Evolutionary conservation across 192 early-diverging fungal genomes (phyloP), one percentile per base, ranked within the genome.

Genomic region (Spizellomyces punctatus): DNA sequence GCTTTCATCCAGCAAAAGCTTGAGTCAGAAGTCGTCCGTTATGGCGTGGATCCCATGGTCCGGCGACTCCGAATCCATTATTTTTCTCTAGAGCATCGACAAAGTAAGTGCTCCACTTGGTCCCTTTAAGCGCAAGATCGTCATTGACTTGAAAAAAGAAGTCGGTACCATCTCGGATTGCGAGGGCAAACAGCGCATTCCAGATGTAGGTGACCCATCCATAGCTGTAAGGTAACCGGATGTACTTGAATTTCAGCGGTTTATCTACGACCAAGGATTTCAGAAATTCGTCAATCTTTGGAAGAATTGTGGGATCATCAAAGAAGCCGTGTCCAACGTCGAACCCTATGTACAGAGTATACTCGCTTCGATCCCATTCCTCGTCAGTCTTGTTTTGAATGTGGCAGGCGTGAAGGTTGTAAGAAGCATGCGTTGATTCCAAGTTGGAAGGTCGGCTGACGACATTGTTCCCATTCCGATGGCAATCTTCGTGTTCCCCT

Each of bases 81-180:
- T 54, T 54, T 16, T 16, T 19, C 2, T 54, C 52, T n/a, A 54
- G 14, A n/a, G 14, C 16, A n/a, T 54, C 52, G 19, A 54, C 19
- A 54, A 54, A 54, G 14, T n/a, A 19, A 16, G 52, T n/a, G 14
- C 16, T 2, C 52, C 52, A 3, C 19, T 19, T 19, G 14, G 52
- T 16, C 52, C 16, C 19, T 19, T 54, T 16, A 19, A 54, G 19
- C 1, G 52, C 19, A 16, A 54, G 19, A 19, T 54, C 52, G 52
- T 54, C 52, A 19, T 54, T 54, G 52, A 54, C 52, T 54, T 54
- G 50, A 16, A 54, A n/a, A 19, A 54, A 54, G 52, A n/a, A 54
- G 52, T 54, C 52, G 16, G 52, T 19, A n/a, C 52, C 52, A 0
- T 54, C 52, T 54, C 52, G 52, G 16, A 54, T 54, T 16, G 52